phyloP scores from a whole-genome alignment of 805 yeast species.

The Lipomyces sp. region DNA sequence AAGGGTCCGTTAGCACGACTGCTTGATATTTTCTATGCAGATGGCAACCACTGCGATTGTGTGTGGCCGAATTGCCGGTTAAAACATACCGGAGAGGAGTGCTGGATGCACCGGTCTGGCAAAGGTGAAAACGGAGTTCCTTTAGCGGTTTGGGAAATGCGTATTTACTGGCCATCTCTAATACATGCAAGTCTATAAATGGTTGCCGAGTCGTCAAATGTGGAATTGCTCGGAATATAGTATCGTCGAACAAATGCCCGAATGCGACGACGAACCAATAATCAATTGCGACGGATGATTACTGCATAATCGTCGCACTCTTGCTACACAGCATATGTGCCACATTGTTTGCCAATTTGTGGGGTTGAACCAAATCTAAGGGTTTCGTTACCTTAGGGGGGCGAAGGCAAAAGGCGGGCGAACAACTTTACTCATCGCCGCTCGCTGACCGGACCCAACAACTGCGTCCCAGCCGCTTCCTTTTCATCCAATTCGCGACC shows the following conservation, averaged over 20 bases:
- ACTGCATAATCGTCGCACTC: background rate
- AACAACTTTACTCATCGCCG: background rate
- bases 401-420: background rate
- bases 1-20: background rate
- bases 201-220: background rate
- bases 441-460: background rate
- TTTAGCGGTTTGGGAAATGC: slow-evolving; percentile 58
- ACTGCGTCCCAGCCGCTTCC: background rate
- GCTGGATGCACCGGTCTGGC: slow-evolving; percentile 78
- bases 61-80: background rate
- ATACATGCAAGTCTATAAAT: background rate
- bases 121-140: slow-evolving; percentile 75
- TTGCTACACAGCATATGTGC: background rate
- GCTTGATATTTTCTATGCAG: background rate
- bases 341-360: background rate
- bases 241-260: background rate
- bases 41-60: background rate
- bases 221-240: background rate
- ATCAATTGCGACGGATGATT: background rate
- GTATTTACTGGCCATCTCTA: slow-evolving; percentile 44
- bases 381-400: background rate
- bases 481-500: background rate
- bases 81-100: slow-evolving; percentile 58
- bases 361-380: background rate
- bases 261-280: background rate